A percentile compares a stretch with the other conserved stretches of the same genome.
Conservation (phyloP, 2,329 filamentous ascomycete genomes). For the Fusarium albidum region DNA sequence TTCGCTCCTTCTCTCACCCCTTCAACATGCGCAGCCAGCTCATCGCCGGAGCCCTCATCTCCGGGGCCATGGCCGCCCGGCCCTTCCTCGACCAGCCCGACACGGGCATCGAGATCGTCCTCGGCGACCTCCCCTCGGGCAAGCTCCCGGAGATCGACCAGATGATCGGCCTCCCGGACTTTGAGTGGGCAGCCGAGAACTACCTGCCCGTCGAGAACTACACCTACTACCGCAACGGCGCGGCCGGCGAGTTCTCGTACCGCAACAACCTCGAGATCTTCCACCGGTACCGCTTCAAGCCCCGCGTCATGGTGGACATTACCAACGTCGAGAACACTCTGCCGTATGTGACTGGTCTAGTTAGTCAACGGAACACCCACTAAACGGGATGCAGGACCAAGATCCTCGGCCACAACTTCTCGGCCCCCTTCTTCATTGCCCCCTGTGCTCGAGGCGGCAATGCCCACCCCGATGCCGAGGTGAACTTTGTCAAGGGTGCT, state of each 20-base stretch:
- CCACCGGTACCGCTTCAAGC: slow-evolving; percentile 56
- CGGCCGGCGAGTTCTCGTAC: slow-evolving; percentile 64
- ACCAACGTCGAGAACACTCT: slow-evolving; percentile 52
- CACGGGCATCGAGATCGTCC: slow-evolving; percentile 52
- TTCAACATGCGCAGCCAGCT: slow-evolving; percentile 34
- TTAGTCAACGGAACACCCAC: background rate
- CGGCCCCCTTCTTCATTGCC: slow-evolving; percentile 63
- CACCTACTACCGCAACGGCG: slow-evolving; percentile 66
- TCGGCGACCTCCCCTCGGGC: slow-evolving; percentile 46
- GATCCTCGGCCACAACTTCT: slow-evolving; percentile 62
- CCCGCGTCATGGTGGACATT: slow-evolving; percentile 60
- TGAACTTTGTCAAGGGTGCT: slow-evolving; percentile 59
- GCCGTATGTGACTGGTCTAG: slow-evolving; percentile 31
- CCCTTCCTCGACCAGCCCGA: slow-evolving; percentile 56
- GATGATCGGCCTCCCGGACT: slow-evolving; percentile 61
- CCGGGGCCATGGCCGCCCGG: slow-evolving; percentile 51
- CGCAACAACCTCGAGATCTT: slow-evolving; percentile 65
- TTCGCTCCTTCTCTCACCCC: background rate
- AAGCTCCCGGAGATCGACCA: slow-evolving; percentile 52
- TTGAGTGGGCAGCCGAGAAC: slow-evolving; percentile 60
- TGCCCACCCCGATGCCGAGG: slow-evolving; percentile 56
- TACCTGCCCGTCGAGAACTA: slow-evolving; percentile 57
- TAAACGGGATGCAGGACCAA: slow-evolving; percentile 47
- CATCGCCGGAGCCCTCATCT: slow-evolving; percentile 41
- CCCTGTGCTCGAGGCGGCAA: slow-evolving; percentile 56